phyloP scores from a whole-genome alignment of 2,329 filamentous ascomycete genomes.

The Huntiella bhutanensis region DNA sequence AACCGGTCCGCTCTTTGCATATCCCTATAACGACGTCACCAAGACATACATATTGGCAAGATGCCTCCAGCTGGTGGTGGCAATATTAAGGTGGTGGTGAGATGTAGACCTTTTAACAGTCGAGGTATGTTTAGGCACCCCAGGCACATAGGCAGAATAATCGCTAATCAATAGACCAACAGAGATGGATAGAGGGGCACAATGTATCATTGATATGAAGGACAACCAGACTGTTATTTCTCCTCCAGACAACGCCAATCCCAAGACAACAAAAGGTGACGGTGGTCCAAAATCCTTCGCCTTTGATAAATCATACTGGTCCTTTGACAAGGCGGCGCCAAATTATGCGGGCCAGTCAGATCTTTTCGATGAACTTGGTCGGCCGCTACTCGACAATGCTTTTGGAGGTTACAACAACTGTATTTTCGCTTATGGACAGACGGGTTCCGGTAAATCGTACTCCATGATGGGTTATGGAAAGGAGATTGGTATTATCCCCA shows the following conservation, averaged over 20 bases:
- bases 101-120: constrained; percentile 84
- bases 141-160: neutral
- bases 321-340: constrained; percentile 63
- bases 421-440: constrained; percentile 98
- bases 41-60: neutral
- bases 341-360: constrained; percentile 83
- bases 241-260: constrained; percentile 51
- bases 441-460: constrained; percentile 95
- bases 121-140: constrained; percentile 43
- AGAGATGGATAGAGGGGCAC: constrained; percentile 82
- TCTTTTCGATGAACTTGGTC: constrained; percentile 72
- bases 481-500: constrained; percentile 87
- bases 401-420: constrained; percentile 99
- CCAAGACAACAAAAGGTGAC: constrained; percentile 49
- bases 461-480: constrained; percentile 99
- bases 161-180: constrained; percentile 6
- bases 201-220: constrained; percentile 97
- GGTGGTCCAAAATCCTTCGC: constrained; percentile 69
- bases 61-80: constrained; percentile 33
- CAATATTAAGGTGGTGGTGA: constrained; percentile 99
- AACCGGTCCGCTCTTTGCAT: no score
- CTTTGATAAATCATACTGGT: constrained; percentile 97
- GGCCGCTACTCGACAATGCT: constrained; percentile 86
- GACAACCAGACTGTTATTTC: constrained; percentile 73
- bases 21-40: neutral